Percentiles rank a stretch among this genome's conserved stretches.
These are phyloP conservation scores for Ogataea ganodermae DNA, from an alignment of 805 yeast species.

Conservation along the genomic window DNA sequence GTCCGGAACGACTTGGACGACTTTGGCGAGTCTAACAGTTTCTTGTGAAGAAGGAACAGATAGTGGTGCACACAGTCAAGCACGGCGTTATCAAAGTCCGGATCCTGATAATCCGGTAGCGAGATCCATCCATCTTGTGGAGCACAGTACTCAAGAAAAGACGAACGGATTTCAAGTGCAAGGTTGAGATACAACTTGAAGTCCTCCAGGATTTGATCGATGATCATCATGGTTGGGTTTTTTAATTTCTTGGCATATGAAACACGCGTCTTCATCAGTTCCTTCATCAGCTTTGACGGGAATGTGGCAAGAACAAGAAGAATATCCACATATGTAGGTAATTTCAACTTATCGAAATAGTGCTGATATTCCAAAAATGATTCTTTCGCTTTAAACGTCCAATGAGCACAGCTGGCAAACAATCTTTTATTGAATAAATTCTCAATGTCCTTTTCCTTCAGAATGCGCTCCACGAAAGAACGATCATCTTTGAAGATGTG, in stretches of 20 bases:
- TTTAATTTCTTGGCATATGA: conserved; percentile 74
- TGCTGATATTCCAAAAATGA: conserved; percentile 64
- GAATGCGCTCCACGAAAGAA: conserved; percentile 77
- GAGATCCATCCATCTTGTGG: conserved; percentile 69
- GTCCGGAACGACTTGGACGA: conserved; percentile 68
- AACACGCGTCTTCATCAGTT: conserved; percentile 71
- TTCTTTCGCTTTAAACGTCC: conserved; percentile 80
- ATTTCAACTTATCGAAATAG: conserved; percentile 62
- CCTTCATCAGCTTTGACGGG: conserved; percentile 79
- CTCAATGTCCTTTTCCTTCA: conserved; percentile 78
- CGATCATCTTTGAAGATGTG: conserved; percentile 59
- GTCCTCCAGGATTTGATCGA: conserved; percentile 90
- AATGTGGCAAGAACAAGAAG: conserved; percentile 68
- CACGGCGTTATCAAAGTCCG: conserved; percentile 61
- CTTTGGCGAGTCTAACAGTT: conserved; percentile 74
- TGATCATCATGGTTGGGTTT: conserved; percentile 92
- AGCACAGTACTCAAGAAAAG: conserved; percentile 59
- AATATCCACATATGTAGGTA: conserved; percentile 71
- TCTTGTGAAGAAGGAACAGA: conserved; percentile 69
- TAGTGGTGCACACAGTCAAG: conserved; percentile 74
- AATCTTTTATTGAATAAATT: conserved; percentile 70
- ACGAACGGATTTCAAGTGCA: conserved; percentile 72
- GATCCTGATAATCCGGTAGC: conserved; percentile 62
- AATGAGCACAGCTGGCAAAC: conserved; percentile 69
- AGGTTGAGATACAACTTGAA: conserved; percentile 74